Evolutionary conservation across 768 basidiomycete genomes (phyloP), one percentile per base, ranked within the genome.

Genomic region (Podaxis mareebaensis): DNA sequence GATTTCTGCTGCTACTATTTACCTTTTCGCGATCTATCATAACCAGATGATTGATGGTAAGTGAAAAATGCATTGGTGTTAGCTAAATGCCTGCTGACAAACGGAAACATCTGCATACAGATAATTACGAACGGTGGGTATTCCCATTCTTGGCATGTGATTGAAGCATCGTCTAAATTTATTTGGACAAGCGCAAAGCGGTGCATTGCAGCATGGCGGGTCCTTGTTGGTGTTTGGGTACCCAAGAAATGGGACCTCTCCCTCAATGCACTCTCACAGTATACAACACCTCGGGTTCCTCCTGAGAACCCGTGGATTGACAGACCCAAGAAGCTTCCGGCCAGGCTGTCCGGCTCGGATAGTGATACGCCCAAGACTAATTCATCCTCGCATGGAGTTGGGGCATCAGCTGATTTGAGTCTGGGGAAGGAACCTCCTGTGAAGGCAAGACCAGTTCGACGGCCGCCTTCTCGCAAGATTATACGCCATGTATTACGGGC

Each of bases 191-290:
- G 95, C 33, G 85, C 88, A 54, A 96, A 95, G 75, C 92, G 91
- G 46, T 83, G 96, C 53, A 81, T 91, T 17, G 93, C 96, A 4
- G 88, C 95, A n/a, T 99, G 96, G 95, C 89, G 94, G 59, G 88
- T 97, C n/a, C 84, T 99, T 13, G 85, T 98, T 66, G 97, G 96
- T 6, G 87, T 99, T 12, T 99, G 97, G 97, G 83, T 84, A 0
- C 95, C 96, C 4, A 88, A 85, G 72, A 79, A 77, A 51, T 93
- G 89, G 88, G 96, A 97, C 67, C 79, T 96, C 49, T 85, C 92
- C 4, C 73, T 91, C 26, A 71, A 84, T n/a, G 86, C 90, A 3
- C 82, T 96, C 56, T 80, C 87, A 13, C 87, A 84, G 61, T 93
- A 92, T 72, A 91, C 84, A 7, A 85, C 82, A 15, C 90, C 91